Conservation (phyloP, 805 yeast genomes). For the Kuraishia borneana region DNA sequence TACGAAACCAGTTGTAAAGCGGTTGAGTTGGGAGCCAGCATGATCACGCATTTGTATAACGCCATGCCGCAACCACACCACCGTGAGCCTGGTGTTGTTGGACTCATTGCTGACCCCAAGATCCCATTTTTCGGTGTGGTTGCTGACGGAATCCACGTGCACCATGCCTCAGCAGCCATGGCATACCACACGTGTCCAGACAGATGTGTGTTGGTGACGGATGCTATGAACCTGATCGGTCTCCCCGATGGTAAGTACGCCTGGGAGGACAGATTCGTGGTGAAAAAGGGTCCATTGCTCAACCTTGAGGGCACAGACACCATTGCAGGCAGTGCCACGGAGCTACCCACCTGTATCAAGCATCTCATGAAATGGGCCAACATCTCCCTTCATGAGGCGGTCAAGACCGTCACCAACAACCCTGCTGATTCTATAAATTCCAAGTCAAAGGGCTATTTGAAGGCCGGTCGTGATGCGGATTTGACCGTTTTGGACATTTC, state of each 20-base stretch:
- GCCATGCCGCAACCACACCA: slow-evolving; percentile 55
- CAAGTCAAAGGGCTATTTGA: slow-evolving; percentile 36
- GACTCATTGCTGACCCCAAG: slow-evolving; percentile 26
- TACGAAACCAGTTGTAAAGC: slow-evolving; percentile 26
- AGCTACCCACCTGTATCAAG: slow-evolving; percentile 36
- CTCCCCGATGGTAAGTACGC: slow-evolving; percentile 43
- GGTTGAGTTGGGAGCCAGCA: slow-evolving; percentile 38
- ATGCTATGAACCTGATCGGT: slow-evolving; percentile 48
- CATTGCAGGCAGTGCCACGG: slow-evolving; percentile 53
- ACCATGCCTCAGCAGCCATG: slow-evolving; percentile 36
- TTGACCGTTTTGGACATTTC: slow-evolving; percentile 30
- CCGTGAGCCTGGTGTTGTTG: slow-evolving; percentile 46
- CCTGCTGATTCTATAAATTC: slow-evolving; percentile 38
- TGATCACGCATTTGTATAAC: slow-evolving; percentile 50
- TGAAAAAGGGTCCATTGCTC: slow-evolving; percentile 34
- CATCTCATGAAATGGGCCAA: slow-evolving; percentile 40
- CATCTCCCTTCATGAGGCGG: slow-evolving; percentile 37
- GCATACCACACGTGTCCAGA: slow-evolving; percentile 42
- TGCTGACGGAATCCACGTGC: slow-evolving; percentile 50
- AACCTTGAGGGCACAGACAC: slow-evolving; percentile 42
- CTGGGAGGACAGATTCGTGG: slow-evolving; percentile 37
- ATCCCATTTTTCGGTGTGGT: slow-evolving; percentile 43
- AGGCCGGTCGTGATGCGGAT: slow-evolving; percentile 46
- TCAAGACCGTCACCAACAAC: slow-evolving; percentile 42
- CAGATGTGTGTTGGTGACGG: slow-evolving; percentile 46